Percentiles rank a stretch among this genome's conserved stretches.
Conservation (phyloP, 2,329 filamentous ascomycete genomes). For the Chaetomium strumarium region DNA sequence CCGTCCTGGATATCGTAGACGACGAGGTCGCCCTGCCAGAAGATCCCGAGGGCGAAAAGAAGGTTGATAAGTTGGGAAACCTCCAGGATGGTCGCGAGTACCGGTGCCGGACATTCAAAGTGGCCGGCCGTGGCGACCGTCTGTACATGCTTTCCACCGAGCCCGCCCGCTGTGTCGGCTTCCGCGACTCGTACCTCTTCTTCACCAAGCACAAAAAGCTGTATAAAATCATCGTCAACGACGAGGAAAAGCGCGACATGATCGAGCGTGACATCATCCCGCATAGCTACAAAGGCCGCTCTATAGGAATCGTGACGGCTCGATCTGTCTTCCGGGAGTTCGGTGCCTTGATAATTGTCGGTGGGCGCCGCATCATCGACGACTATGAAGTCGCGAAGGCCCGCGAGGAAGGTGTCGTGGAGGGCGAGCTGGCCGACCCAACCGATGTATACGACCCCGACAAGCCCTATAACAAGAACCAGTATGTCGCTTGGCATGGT, state of each 20-base stretch:
- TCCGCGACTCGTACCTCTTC: constrained; percentile 96
- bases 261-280: constrained; percentile 94
- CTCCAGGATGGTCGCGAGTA: constrained; percentile 84
- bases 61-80: constrained; percentile 85
- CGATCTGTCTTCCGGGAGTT: constrained; percentile 97
- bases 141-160: constrained; percentile 99
- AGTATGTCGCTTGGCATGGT: constrained; percentile 97
- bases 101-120: constrained; percentile 89
- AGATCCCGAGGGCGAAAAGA: constrained; percentile 82
- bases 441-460: constrained; percentile 72
- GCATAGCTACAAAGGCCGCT: constrained; percentile 95
- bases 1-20: constrained; percentile 80
- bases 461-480: constrained; percentile 95
- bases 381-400: constrained; percentile 81
- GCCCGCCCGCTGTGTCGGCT: constrained; percentile 91
- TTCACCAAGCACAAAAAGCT: constrained; percentile 97
- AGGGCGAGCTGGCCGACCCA: constrained; percentile 88
- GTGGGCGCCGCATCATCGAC: constrained; percentile 76
- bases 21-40: constrained; percentile 88
- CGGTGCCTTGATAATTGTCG: constrained; percentile 87
- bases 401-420: constrained; percentile 68
- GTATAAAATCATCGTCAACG: constrained; percentile 96
- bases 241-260: constrained; percentile 94
- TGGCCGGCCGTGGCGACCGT: constrained; percentile 73
- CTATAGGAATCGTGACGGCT: constrained; percentile 94